These are phyloP conservation scores for Chlorokybus atmophyticus DNA, from an alignment of 139 green algal species.

Conservation along the genomic window DNA sequence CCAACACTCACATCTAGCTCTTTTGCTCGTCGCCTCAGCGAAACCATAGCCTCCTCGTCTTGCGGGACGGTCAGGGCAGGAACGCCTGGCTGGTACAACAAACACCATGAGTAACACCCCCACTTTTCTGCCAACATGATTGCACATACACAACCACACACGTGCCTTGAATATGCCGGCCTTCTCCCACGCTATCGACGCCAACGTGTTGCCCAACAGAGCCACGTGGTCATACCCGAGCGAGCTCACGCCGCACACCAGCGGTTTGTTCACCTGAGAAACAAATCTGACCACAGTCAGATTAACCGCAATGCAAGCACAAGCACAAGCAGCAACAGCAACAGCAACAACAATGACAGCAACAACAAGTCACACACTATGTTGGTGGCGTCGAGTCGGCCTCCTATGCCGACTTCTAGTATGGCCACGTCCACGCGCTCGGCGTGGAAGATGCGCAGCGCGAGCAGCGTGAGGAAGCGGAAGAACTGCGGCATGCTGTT, in stretches of 20 bases:
- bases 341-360: not conserved
- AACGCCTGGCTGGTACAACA: conserved; percentile 30
- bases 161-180: conserved; percentile 43
- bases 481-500: conserved; percentile 91
- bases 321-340: not conserved
- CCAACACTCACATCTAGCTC: conserved; percentile 33
- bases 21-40: conserved; percentile 32
- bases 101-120: no score
- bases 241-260: conserved; percentile 62
- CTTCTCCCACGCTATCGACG: conserved; percentile 86
- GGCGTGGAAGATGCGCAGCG: conserved; percentile 41
- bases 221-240: conserved; percentile 95
- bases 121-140: no score
- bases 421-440: conserved; percentile 82
- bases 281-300: not conserved
- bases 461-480: conserved; percentile 84
- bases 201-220: conserved; percentile 76
- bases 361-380: conserved; percentile 17
- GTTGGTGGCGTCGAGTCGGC: conserved; percentile 92
- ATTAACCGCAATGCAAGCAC: no score
- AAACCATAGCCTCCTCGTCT: conserved; percentile 53
- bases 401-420: conserved; percentile 88
- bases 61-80: conserved; percentile 68
- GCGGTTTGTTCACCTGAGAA: conserved; percentile 18
- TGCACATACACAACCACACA: not conserved